These are phyloP conservation scores for Claviceps cyperi DNA, from an alignment of 2,329 filamentous ascomycete species.

Conservation along the genomic window DNA sequence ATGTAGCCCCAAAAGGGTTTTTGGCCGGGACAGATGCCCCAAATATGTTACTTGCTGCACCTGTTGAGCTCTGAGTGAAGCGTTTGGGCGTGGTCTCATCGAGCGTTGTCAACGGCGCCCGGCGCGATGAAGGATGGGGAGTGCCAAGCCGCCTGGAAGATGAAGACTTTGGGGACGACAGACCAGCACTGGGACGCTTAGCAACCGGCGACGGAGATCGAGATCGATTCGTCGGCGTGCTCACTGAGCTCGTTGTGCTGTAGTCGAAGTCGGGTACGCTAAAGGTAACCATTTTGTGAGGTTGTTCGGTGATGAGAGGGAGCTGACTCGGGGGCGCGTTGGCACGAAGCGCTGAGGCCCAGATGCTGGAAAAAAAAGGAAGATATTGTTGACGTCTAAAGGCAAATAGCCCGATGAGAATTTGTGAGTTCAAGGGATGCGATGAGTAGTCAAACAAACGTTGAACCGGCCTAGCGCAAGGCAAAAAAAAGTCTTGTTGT, in stretches of 20 bases:
- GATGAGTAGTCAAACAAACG: too few species aligned
- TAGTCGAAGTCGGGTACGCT: constrained; percentile 21
- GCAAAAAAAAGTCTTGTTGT: too few species aligned
- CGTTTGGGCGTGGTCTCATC: constrained; percentile 22
- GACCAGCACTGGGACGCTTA: constrained; percentile 25
- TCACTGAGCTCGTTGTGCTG: constrained; percentile 16
- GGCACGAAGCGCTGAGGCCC: background rate
- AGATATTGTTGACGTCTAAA: too few species aligned
- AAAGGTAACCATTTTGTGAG: constrained; percentile 23
- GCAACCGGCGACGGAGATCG: constrained; percentile 29
- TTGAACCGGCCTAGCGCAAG: too few species aligned
- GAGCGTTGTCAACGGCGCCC: constrained; percentile 21
- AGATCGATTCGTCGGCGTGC: constrained; percentile 20
- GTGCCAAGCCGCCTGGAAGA: constrained; percentile 22
- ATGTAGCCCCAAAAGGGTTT: constrained; percentile 19
- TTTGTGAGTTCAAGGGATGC: background rate
- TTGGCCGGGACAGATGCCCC: constrained; percentile 23
- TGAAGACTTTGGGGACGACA: constrained; percentile 19
- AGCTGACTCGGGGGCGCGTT: background rate
- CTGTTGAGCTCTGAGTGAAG: constrained; percentile 21
- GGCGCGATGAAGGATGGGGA: constrained; percentile 22
- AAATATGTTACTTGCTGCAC: constrained; percentile 27
- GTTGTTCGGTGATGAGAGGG: background rate
- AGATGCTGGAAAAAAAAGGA: background rate
- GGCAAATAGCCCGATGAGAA: background rate